These are phyloP conservation scores for Hypoxylon fragiforme DNA, from an alignment of 495 filamentous ascomycete genomes.

Conservation along the genomic window DNA sequence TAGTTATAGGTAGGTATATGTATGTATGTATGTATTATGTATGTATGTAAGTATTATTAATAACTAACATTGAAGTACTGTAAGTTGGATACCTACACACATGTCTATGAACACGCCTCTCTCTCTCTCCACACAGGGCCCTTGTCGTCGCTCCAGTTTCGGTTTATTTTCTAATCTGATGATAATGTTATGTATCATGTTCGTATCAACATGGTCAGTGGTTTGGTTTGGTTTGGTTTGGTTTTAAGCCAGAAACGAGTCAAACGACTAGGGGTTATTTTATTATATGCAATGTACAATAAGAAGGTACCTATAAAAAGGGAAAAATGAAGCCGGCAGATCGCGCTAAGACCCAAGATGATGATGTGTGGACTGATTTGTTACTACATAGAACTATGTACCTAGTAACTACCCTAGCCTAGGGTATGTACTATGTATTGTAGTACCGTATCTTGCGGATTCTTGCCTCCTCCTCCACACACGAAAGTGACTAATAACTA, in stretches of 20 bases:
- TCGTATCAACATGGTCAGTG: slow-evolving; percentile 13
- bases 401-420: too few species aligned
- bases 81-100: too few species aligned
- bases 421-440: too few species aligned
- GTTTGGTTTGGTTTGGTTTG: too few species aligned
- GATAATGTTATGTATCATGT: slow-evolving; percentile 23
- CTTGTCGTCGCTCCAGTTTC: slow-evolving; percentile 15
- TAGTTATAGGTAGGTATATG: not conserved
- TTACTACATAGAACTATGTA: not conserved
- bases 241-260: too few species aligned
- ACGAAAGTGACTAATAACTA: not conserved
- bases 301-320: too few species aligned
- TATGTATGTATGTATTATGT: not conserved
- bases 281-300: too few species aligned
- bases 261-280: too few species aligned
- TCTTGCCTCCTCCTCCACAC: slow-evolving; percentile 26
- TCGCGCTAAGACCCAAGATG: slow-evolving; percentile 26
- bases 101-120: too few species aligned
- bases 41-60: too few species aligned
- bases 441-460: too few species aligned
- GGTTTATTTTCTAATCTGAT: slow-evolving; percentile 28
- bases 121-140: not conserved
- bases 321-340: slow-evolving; percentile 35
- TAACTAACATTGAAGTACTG: too few species aligned
- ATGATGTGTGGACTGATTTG: not conserved